Evolutionary conservation across 140 eudicot genomes (phyloP), one percentile per base, ranked within the genome.

Genomic region (Eryngium alpinum): DNA sequence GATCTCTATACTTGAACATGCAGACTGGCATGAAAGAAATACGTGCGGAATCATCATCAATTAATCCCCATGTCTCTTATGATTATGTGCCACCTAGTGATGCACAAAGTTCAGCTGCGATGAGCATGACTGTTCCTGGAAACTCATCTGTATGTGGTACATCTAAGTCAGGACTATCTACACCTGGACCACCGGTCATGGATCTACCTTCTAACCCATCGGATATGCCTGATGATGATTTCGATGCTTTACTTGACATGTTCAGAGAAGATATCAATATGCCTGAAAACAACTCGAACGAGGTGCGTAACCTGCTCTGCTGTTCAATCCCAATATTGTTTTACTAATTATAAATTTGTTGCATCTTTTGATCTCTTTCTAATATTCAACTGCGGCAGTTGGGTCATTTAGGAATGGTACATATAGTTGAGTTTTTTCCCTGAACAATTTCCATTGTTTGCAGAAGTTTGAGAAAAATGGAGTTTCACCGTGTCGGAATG

Each of bases 261-360:
- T 89, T 89, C 81, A 57, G 80, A 0, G 87, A 85, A 33, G 88
- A 82, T n/a, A 19, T 24, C 77, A 24, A 69, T 59, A 43, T 77
- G 60, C 73, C 51, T 70, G 83, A 72, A 70, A 82, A 80, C 60
- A 33, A 32, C 6, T 81, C 24, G 12, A 22, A 6, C 16, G 52
- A 72, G 77, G 77, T 72, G 31, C 33, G 51, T 22, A 22, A 32
- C 9, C 13, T 70, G 75, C 75, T 19, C 3, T 18, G 16, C 75
- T 70, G 49, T 72, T 72, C 1, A 21, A 71, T 17, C 52, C 49
- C 10, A 17, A 11, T 15, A 11, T 31, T 28, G n/a, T 27, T 28
- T 9, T 3, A 28, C 72, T 66, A 66, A 10, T 27, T 11, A 66
- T 66, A 9, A 66, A 11, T 66, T 38, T 38, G 46, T 38, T 38